Evolutionary conservation across 371 early-diverging fungal genomes (phyloP).

Genomic region (Apophysomyces variabilis): DNA sequence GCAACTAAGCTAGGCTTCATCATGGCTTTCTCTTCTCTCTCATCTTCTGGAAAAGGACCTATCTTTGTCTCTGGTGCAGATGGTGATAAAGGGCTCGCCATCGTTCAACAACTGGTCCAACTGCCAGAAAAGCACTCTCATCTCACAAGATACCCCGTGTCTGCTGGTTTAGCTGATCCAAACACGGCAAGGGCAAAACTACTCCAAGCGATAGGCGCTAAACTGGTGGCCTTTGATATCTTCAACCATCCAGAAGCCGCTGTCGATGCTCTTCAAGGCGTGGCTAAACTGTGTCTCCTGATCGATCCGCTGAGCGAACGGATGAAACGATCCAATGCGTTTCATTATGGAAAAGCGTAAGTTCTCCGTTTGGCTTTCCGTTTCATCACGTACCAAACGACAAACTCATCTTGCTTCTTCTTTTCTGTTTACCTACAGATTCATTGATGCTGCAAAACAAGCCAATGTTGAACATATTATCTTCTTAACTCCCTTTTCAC

Average conservation of each 20-base stretch:
- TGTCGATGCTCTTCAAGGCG: conserved; percentile 41
- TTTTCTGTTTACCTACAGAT: conserved; percentile 22
- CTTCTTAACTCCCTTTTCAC: conserved; percentile 52
- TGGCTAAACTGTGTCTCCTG: conserved; percentile 46
- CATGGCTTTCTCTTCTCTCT: conserved; percentile 1
- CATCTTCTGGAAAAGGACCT: conserved; percentile 39
- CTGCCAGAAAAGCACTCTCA: conserved; percentile 44
- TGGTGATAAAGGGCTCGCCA: conserved; percentile 52
- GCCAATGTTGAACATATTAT: conserved; percentile 51
- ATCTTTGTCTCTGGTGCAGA: conserved; percentile 56
- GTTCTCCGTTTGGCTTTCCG: conserved; percentile 16
- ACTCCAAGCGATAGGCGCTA: conserved; percentile 39
- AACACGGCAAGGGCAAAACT: conserved; percentile 39
- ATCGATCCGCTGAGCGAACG: conserved; percentile 53
- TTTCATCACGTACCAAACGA: not conserved
- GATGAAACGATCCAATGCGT: conserved; percentile 47
- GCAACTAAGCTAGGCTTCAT: not conserved
- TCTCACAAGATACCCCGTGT: conserved; percentile 37
- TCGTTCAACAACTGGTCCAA: conserved; percentile 46
- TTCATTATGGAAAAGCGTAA: conserved; percentile 50
- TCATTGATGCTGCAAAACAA: conserved; percentile 51
- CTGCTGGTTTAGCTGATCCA: conserved; percentile 49
- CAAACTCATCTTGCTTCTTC: too few relatives aligned
- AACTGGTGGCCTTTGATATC: conserved; percentile 45
- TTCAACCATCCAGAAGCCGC: conserved; percentile 38